Evolutionary conservation across 2,329 filamentous ascomycete genomes (phyloP).

Genomic region (Aspergillus uvarum): DNA sequence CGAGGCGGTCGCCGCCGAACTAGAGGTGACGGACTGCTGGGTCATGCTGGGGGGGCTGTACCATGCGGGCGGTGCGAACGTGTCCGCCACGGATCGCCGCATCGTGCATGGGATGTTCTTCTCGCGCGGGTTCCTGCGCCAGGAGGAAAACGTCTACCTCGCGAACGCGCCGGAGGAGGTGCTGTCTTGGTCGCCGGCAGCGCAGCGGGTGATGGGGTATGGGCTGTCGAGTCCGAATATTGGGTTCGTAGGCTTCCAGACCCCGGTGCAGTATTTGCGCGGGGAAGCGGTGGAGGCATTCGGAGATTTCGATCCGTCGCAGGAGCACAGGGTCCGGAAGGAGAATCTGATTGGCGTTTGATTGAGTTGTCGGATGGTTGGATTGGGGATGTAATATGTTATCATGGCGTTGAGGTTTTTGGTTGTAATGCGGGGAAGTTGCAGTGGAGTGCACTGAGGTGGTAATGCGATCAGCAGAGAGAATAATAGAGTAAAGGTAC

Average conservation of each 20-base stretch:
- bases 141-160: slow-evolving; percentile 16
- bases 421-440: no score
- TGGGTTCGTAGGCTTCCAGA: slow-evolving; percentile 9
- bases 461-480: no score
- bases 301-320: slow-evolving; percentile 6
- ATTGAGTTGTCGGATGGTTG: no score
- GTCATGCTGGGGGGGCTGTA: slow-evolving; percentile 16
- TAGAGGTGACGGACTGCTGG: slow-evolving; percentile 12
- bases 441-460: no score
- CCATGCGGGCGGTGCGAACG: slow-evolving; percentile 12
- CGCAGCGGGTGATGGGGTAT: slow-evolving; percentile 14
- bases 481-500: no score
- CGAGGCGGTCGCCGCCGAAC: slow-evolving; percentile 8
- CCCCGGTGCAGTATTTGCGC: slow-evolving; percentile 3
- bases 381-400: no score
- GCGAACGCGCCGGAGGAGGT: slow-evolving; percentile 10
- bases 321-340: not conserved
- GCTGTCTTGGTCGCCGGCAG: slow-evolving; percentile 12
- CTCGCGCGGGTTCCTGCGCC: slow-evolving; percentile 12
- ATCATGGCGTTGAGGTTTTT: no score
- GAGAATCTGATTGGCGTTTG: no score
- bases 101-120: slow-evolving; percentile 15
- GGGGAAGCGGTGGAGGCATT: slow-evolving; percentile 1
- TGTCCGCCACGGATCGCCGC: slow-evolving; percentile 7
- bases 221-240: slow-evolving; percentile 14